Conservation (phyloP, 2,329 filamentous ascomycete genomes). For the Penicillium sp. region DNA sequence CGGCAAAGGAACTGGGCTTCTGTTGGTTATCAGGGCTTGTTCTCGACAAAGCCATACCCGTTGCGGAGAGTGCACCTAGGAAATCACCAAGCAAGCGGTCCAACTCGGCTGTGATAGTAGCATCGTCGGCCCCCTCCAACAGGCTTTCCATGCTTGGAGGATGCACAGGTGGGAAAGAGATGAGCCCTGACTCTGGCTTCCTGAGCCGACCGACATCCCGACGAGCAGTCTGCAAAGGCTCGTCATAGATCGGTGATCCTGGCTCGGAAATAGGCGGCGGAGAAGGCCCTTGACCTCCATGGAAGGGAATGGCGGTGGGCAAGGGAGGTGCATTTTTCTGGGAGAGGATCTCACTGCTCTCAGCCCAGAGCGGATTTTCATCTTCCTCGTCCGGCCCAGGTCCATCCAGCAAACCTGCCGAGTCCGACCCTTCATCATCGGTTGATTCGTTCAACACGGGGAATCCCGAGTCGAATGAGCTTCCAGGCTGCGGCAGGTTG, state of each 20-base stretch:
- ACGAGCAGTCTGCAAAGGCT: slow-evolving; percentile 11
- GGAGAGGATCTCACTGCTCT: slow-evolving; percentile 10
- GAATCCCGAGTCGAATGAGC: slow-evolving; percentile 42
- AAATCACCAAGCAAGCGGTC: slow-evolving; percentile 38
- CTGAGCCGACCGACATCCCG: slow-evolving; percentile 8
- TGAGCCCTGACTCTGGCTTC: slow-evolving; percentile 9
- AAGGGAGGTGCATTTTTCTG: slow-evolving; percentile 19
- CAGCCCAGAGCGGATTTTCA: slow-evolving; percentile 34
- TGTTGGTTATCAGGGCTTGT: slow-evolving; percentile 8
- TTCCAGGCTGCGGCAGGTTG: slow-evolving; percentile 7
- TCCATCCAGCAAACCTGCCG: slow-evolving; percentile 50
- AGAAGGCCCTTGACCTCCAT: slow-evolving; percentile 11
- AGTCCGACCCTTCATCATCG: slow-evolving; percentile 45
- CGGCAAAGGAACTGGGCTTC: not conserved
- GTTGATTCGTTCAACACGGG: slow-evolving; percentile 41
- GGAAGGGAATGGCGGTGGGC: slow-evolving; percentile 21
- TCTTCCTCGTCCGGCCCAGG: slow-evolving; percentile 52
- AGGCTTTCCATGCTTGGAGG: slow-evolving; percentile 37
- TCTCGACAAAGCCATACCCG: slow-evolving; percentile 29
- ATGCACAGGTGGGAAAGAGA: slow-evolving; percentile 35
- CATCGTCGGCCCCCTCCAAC: slow-evolving; percentile 33
- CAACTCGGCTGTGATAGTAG: slow-evolving; percentile 34
- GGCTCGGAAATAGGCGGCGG: slow-evolving; percentile 14
- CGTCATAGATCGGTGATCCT: slow-evolving; percentile 18
- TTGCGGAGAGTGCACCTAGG: slow-evolving; percentile 33